Evolutionary conservation across 164 flowering plant genomes (phyloP), one percentile per base, ranked within the genome.

Genomic region (Euptelea pleiosperma): DNA sequence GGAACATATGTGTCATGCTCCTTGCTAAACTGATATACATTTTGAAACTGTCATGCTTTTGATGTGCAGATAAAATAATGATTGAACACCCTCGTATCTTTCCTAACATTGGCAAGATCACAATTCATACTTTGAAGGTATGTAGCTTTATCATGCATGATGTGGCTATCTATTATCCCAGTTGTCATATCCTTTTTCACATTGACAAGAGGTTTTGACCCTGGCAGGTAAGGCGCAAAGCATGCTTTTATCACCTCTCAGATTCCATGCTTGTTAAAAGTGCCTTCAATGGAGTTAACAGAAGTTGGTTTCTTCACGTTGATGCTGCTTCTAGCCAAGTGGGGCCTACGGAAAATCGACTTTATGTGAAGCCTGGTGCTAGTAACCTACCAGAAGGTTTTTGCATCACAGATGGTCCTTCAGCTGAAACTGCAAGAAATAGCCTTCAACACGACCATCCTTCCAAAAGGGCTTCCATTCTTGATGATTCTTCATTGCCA

Each of bases 91-190:
- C 54, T 4, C 55, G 49, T 31, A 81, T 82, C 56, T 91, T 86
- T 72, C 88, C 98, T 15, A 16, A 63, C 3, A 26, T 74, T 57
- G 94, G 91, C 55, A 66, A 75, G 43, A 78, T 91, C 25, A 53
- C 41, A 21, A 55, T 88, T 31, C 45, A 61, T 63, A 78, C 89
- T 26, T 22, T 88, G 43, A 84, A 81, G 97, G 97, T 88, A 66
- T 40, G 51, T 52, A 25, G 10, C 33, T 69, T 51, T 31, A 31
- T 40, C 28, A 18, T 62, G 1, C 34, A 12, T 25, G 14, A 21
- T 58, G n/a, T 8, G 21, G 36, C 4, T 45, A 34, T 29, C 10
- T 4, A 0, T 60, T 18, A 33, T 31, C 22, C 26, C 15, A 28
- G 12, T 19, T 28, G 11, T 16, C 9, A 46, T 26, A 26, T 35